Conservation (phyloP, 768 basidiomycete genomes). For the Crepidotus variabilis region DNA sequence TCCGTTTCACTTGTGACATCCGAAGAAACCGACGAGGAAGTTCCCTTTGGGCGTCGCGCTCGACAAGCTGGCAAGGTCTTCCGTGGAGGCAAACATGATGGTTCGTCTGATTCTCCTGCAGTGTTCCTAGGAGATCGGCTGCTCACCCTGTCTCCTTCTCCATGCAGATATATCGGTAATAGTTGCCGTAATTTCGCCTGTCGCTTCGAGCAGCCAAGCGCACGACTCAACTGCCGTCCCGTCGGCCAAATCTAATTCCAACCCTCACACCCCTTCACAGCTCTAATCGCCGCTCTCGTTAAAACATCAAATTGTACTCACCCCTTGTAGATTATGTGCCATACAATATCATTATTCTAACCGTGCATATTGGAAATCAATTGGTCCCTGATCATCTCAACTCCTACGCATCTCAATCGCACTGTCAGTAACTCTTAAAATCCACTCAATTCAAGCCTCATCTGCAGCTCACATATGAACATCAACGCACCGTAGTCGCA, state of each 20-base stretch:
- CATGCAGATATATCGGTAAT: constrained; percentile 35
- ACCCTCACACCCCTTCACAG: neutral
- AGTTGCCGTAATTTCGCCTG: constrained; percentile 32
- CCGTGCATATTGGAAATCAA: neutral
- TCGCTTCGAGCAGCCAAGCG: neutral
- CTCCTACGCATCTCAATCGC: neutral
- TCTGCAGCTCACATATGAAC: no score
- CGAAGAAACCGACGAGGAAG: constrained; percentile 33
- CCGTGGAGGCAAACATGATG: constrained; percentile 82
- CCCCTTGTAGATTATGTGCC: neutral
- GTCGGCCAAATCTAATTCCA: neutral
- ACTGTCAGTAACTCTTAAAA: no score
- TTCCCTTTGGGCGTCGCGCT: constrained; percentile 84
- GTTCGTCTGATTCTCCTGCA: constrained; percentile 30
- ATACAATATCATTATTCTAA: neutral
- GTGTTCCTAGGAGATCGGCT: neutral
- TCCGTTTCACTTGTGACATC: constrained; percentile 9
- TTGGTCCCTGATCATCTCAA: neutral
- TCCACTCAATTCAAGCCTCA: no score
- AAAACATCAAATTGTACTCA: neutral
- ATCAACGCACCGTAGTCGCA: no score
- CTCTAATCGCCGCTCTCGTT: neutral
- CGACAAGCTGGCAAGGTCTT: constrained; percentile 69
- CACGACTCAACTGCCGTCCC: neutral
- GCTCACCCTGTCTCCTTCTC: neutral